These are phyloP conservation scores for Danielia oregonensis DNA, from an alignment of 805 yeast genomes.

Conservation along the genomic window DNA sequence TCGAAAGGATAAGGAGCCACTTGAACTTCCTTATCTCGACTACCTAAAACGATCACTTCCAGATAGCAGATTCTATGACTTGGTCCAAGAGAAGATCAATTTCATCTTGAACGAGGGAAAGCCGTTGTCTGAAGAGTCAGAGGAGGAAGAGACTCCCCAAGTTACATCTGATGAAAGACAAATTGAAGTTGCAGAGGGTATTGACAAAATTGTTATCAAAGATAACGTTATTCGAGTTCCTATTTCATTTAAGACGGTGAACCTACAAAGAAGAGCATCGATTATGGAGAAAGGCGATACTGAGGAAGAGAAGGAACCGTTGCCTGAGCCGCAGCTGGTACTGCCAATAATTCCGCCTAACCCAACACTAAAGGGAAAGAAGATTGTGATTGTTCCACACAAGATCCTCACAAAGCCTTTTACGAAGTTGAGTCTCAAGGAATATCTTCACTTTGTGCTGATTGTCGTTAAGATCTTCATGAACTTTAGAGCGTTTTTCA, in stretches of 20 bases:
- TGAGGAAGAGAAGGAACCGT: not conserved
- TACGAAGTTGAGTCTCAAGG: slow-evolving; percentile 32
- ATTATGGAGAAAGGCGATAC: slow-evolving; percentile 1
- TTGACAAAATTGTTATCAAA: slow-evolving; percentile 12
- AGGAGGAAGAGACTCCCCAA: not conserved
- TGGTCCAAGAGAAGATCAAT: slow-evolving; percentile 32
- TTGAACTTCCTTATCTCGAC: slow-evolving; percentile 17
- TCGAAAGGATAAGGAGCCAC: slow-evolving; percentile 2
- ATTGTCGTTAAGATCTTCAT: slow-evolving; percentile 34
- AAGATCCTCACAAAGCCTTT: slow-evolving; percentile 40
- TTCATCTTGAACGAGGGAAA: slow-evolving; percentile 17
- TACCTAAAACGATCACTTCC: slow-evolving; percentile 21
- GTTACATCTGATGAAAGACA: not conserved
- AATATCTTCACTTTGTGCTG: slow-evolving; percentile 34
- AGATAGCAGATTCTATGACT: slow-evolving; percentile 19
- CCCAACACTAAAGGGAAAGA: slow-evolving; percentile 11
- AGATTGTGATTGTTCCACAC: slow-evolving; percentile 37
- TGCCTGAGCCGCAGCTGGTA: not conserved
- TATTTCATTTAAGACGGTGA: slow-evolving; percentile 14
- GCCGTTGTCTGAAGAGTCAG: not conserved
- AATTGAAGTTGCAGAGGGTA: not conserved
- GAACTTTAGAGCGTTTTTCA: slow-evolving; percentile 30
- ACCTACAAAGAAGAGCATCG: slow-evolving; percentile 12
- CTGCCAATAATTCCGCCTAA: not conserved
- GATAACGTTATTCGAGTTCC: slow-evolving; percentile 14